phyloP scores from a whole-genome alignment of 768 basidiomycete genomes.

The Amanita polypyramis region DNA sequence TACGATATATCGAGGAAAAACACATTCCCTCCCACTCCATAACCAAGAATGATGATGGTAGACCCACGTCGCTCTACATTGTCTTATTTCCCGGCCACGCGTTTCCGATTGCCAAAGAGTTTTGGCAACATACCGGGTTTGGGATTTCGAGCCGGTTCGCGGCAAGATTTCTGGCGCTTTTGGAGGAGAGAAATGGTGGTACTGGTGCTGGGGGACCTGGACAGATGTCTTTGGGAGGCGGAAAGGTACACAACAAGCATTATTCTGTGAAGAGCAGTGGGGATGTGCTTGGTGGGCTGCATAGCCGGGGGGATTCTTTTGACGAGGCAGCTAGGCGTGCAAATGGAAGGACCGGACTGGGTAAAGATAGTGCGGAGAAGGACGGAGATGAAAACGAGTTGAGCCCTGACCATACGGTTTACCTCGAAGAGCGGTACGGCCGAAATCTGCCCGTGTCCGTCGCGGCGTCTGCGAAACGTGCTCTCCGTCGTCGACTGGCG shows the following conservation, averaged over 20 bases:
- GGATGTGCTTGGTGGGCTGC: not conserved
- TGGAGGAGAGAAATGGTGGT: conserved; percentile 28
- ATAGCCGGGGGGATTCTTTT: too few species aligned
- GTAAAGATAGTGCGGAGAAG: conserved; percentile 5
- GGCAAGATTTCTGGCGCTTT: conserved; percentile 67
- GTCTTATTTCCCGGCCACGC: conserved; percentile 60
- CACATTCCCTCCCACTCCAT: conserved; percentile 2
- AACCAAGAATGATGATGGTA: conserved; percentile 12
- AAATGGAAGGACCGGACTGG: not conserved
- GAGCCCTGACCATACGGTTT: conserved; percentile 53
- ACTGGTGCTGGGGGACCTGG: too few species aligned
- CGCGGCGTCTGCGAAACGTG: conserved; percentile 74
- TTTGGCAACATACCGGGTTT: conserved; percentile 93
- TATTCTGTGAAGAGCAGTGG: conserved; percentile 34
- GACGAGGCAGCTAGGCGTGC: too few species aligned
- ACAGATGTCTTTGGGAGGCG: conserved; percentile 18
- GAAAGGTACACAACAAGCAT: conserved; percentile 45
- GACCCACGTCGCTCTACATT: conserved; percentile 60
- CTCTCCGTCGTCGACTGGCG: conserved; percentile 81
- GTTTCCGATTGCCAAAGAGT: conserved; percentile 68
- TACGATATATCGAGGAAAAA: conserved; percentile 27
- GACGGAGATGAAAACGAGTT: conserved; percentile 31
- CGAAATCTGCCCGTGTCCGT: conserved; percentile 72
- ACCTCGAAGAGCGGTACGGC: conserved; percentile 92
- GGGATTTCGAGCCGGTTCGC: conserved; percentile 86